phyloP scores from a whole-genome alignment of 2,329 filamentous ascomycete species.

The Teratosphaeria pseudoeucalypti region DNA sequence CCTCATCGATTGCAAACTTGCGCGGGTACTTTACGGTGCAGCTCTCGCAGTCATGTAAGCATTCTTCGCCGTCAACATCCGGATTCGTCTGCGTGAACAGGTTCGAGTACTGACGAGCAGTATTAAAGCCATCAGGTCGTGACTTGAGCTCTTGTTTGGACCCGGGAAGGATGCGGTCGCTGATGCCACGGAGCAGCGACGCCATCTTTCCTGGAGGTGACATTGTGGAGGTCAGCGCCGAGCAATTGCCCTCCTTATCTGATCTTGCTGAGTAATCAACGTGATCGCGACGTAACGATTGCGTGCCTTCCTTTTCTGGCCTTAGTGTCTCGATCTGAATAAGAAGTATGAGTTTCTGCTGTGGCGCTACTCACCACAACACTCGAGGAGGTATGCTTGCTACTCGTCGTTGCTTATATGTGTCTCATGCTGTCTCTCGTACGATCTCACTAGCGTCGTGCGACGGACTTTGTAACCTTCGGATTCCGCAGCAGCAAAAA shows the following conservation, averaged over 20 bases:
- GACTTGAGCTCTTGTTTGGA: conserved; percentile 14
- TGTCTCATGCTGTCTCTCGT: neutral
- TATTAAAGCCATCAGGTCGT: conserved; percentile 34
- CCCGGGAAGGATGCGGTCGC: conserved; percentile 16
- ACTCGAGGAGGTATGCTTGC: neutral
- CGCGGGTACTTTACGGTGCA: conserved; percentile 74
- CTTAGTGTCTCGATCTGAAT: neutral
- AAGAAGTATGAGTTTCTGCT: neutral
- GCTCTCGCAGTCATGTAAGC: conserved; percentile 71
- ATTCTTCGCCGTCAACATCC: conserved; percentile 77
- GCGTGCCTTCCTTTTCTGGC: neutral
- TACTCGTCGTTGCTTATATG: neutral
- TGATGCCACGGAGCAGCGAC: conserved; percentile 14
- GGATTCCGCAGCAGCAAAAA: neutral
- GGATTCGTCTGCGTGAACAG: conserved; percentile 69
- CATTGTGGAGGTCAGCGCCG: neutral
- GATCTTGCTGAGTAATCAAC: neutral
- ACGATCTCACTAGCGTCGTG: neutral
- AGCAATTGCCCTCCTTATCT: neutral
- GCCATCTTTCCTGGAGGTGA: conserved; percentile 13
- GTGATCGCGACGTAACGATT: neutral
- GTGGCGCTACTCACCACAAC: no score
- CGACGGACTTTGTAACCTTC: neutral
- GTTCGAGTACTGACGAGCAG: conserved; percentile 35
- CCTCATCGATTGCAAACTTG: conserved; percentile 60